Conservation (phyloP, 257 asterid species). For the Oldenlandia corymbosa region DNA sequence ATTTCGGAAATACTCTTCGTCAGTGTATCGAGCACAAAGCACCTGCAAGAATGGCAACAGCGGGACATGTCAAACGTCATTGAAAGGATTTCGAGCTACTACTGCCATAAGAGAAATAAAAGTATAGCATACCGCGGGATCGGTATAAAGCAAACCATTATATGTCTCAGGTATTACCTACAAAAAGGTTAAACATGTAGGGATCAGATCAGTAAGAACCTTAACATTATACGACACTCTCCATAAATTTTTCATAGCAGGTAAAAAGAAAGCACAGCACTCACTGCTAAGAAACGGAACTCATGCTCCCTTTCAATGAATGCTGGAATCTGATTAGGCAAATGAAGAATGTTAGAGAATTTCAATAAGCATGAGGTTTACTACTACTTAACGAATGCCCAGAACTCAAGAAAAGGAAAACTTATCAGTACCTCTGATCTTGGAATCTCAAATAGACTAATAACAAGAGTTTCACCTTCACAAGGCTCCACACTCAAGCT, state of each 20-base stretch:
- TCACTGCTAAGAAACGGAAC: constrained; percentile 87
- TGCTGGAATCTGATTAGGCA: constrained; percentile 64
- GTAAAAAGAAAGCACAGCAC: constrained; percentile 23
- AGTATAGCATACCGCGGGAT: constrained; percentile 54
- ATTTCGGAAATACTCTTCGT: constrained; percentile 67
- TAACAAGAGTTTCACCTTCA: constrained; percentile 64
- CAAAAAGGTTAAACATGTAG: constrained; percentile 5
- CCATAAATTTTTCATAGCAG: background rate
- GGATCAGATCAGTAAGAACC: constrained; percentile 9
- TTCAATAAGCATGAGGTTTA: constrained; percentile 6
- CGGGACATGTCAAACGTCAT: constrained; percentile 8
- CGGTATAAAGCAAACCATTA: constrained; percentile 64
- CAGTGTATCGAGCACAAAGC: constrained; percentile 72
- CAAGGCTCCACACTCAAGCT: constrained; percentile 94
- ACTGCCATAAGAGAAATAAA: background rate
- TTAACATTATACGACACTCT: too few relatives aligned
- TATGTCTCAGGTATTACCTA: constrained; percentile 87
- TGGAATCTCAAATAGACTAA: constrained; percentile 79
- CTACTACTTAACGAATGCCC: constrained; percentile 5
- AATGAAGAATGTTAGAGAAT: constrained; percentile 24
- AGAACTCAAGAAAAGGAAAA: constrained; percentile 2
- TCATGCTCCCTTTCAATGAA: constrained; percentile 96
- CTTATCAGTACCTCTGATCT: constrained; percentile 66
- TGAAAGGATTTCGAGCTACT: constrained; percentile 10
- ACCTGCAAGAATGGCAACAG: constrained; percentile 37